Conservation (phyloP, 2,329 filamentous ascomycete genomes). For the Pestalotiopsis sp. region DNA sequence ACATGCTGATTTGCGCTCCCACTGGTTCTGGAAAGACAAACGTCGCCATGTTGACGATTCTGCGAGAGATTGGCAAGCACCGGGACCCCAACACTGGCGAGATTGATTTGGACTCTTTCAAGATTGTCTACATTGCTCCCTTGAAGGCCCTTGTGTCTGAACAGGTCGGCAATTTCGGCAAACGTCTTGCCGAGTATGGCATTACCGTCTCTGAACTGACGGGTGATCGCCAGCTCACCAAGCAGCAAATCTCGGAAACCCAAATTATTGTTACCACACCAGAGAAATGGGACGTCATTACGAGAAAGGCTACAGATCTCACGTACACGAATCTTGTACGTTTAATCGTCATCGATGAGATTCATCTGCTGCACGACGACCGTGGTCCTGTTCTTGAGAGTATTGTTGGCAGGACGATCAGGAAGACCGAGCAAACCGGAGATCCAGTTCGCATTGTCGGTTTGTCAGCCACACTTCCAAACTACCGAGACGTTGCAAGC, state of each 20-base stretch:
- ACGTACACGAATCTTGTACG: slow-evolving; percentile 98
- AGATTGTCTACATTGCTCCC: slow-evolving; percentile 97
- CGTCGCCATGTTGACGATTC: slow-evolving; percentile 94
- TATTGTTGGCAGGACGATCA: slow-evolving; percentile 91
- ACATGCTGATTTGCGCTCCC: slow-evolving; percentile 96
- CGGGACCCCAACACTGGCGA: slow-evolving; percentile 86
- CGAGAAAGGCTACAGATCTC: slow-evolving; percentile 92
- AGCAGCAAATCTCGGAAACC: slow-evolving; percentile 96
- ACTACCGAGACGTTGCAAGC: slow-evolving; percentile 93
- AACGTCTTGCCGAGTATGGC: slow-evolving; percentile 84
- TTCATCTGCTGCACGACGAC: slow-evolving; percentile 95
- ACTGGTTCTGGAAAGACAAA: slow-evolving; percentile 99
- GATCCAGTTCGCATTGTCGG: slow-evolving; percentile 90
- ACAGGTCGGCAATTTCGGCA: slow-evolving; percentile 96
- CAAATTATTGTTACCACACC: slow-evolving; percentile 98
- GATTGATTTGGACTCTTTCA: slow-evolving; percentile 94
- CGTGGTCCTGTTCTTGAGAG: slow-evolving; percentile 95
- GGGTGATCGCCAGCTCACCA: slow-evolving; percentile 95
- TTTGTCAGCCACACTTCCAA: slow-evolving; percentile 91
- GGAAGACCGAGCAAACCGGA: slow-evolving; percentile 89
- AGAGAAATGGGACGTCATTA: slow-evolving; percentile 99
- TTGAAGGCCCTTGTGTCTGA: slow-evolving; percentile 95
- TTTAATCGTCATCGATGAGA: slow-evolving; percentile 95
- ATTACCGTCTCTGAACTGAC: slow-evolving; percentile 94
- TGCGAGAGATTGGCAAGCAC: slow-evolving; percentile 96